A percentile compares a stretch with the other conserved stretches of the same genome.
Conservation (phyloP, 2,329 filamentous ascomycete genomes). For the Colletotrichum sp. region DNA sequence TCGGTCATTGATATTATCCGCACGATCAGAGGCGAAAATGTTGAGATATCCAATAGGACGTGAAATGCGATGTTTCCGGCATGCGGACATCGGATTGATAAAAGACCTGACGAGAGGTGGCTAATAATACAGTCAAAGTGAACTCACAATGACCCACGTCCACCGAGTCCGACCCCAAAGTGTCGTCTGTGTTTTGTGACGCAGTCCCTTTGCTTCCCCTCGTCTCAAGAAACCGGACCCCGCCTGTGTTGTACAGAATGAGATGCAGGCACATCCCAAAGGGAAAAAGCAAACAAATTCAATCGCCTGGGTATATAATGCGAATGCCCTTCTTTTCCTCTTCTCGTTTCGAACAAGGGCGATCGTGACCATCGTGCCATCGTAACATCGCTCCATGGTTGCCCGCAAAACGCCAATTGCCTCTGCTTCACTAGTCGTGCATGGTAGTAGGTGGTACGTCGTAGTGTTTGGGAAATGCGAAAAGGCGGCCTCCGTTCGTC, state of each 20-base stretch:
- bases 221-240: neutral
- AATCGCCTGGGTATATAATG: constrained; percentile 17
- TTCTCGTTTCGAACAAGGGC: neutral
- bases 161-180: neutral
- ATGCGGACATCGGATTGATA: neutral
- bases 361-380: neutral
- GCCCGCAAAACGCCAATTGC: neutral
- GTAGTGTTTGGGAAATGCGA: neutral
- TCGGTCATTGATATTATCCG: neutral
- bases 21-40: neutral
- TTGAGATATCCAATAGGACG: neutral
- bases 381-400: neutral
- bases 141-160: neutral
- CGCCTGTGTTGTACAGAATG: neutral
- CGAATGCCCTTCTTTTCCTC: neutral
- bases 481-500: neutral
- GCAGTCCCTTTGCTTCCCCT: neutral
- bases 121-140: neutral
- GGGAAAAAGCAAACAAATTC: neutral
- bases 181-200: neutral
- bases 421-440: neutral
- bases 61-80: neutral
- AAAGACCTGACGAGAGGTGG: neutral
- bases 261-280: neutral
- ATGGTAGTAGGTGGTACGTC: neutral